Evolutionary conservation across 2,329 filamentous ascomycete species (phyloP).

Genomic region (Nannizziopsis arthrosporioides): DNA sequence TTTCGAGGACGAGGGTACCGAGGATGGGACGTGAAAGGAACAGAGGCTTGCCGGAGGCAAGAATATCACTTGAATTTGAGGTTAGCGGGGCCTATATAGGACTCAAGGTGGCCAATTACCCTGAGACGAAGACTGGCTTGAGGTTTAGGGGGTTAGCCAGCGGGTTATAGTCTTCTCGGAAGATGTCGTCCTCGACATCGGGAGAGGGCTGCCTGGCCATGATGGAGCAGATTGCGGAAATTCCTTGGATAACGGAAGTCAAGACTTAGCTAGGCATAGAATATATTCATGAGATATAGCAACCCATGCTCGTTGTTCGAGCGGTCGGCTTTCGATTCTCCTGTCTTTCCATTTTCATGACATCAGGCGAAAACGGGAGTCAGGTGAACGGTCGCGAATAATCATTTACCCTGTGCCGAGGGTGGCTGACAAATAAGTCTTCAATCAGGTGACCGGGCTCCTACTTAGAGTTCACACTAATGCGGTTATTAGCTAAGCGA

Average conservation of each 20-base stretch:
- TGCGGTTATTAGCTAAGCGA: not conserved
- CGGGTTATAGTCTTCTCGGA: constrained; percentile 35
- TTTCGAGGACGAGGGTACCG: constrained; percentile 54
- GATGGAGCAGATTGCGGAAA: constrained; percentile 18
- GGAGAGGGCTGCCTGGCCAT: constrained; percentile 17
- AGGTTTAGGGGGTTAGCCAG: constrained; percentile 41
- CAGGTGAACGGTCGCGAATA: no score
- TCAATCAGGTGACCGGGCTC: not conserved
- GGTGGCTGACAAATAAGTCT: not conserved
- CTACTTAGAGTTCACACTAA: not conserved
- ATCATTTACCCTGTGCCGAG: not conserved
- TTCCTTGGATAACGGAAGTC: no score
- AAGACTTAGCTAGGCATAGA: no score
- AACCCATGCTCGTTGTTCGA: no score
- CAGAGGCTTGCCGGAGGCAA: constrained; percentile 27
- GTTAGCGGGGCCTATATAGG: not conserved
- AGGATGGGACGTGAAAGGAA: constrained; percentile 46
- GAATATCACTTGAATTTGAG: not conserved
- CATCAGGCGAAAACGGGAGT: no score
- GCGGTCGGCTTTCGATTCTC: no score
- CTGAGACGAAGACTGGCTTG: constrained; percentile 40
- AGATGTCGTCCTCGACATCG: constrained; percentile 17
- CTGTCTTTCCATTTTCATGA: no score
- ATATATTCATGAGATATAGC: no score
- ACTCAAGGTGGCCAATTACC: constrained; percentile 27